A percentile compares a stretch with the other conserved stretches of the same genome.
phyloP scores from a whole-genome alignment of 2,329 filamentous ascomycete species.

The Aureobasidium mangrovei region DNA sequence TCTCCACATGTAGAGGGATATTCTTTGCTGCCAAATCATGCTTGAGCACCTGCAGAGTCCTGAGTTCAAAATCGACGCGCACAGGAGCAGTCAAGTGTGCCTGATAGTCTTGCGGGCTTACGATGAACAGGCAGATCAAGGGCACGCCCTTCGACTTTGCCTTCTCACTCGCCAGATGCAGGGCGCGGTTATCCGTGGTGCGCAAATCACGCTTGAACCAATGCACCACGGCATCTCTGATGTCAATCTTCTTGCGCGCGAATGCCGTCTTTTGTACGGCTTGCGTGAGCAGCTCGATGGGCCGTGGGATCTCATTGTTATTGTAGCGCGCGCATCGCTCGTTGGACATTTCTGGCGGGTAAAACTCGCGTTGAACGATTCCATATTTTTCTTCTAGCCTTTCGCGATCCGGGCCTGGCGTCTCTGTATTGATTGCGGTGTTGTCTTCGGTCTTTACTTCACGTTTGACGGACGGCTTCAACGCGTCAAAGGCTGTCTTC shows the following conservation, averaged over 20 bases:
- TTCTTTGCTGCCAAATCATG: constrained; percentile 59
- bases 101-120: constrained; percentile 76
- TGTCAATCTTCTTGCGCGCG: constrained; percentile 43
- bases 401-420: constrained; percentile 24
- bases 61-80: constrained; percentile 72
- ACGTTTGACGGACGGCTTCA: constrained; percentile 3
- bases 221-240: constrained; percentile 62
- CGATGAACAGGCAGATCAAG: constrained; percentile 66
- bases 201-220: constrained; percentile 87
- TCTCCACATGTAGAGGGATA: constrained; percentile 72
- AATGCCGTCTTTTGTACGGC: constrained; percentile 54
- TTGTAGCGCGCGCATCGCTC: constrained; percentile 67
- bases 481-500: constrained; percentile 8
- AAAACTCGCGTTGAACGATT: constrained; percentile 54
- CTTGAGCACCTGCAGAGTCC: constrained; percentile 58
- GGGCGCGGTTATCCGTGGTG: constrained; percentile 60
- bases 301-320: constrained; percentile 58
- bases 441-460: constrained; percentile 6
- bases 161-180: constrained; percentile 57
- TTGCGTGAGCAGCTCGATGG: constrained; percentile 58
- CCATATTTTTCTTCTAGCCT: constrained; percentile 28
- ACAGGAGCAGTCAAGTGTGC: constrained; percentile 67
- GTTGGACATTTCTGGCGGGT: constrained; percentile 80
- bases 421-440: neutral
- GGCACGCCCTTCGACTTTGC: constrained; percentile 62